Base-by-base conservation (phyloP, 257 asterid genomes). In the Solanum rostratum region DNA sequence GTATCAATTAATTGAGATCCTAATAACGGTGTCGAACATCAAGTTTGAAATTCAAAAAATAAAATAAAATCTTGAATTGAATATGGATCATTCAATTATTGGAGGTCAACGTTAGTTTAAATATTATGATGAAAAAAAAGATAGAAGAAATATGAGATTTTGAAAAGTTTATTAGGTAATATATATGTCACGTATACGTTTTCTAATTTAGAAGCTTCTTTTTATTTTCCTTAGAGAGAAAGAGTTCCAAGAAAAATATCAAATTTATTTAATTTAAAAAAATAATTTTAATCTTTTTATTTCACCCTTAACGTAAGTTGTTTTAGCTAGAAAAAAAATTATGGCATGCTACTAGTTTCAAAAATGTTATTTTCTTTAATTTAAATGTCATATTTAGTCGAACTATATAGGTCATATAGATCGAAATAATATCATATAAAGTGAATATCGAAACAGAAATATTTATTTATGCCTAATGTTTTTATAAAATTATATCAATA, bases 1-100 rank as follows among this genome's bases (percentile, higher is more conserved):
- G n/a, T n/a, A n/a, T 13, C 6, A 5, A 24, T 13, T 63, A 29
- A 0, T 63, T 4, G 6, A 12, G 1, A 2, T 60, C 14, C 0
- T 60, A 60, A 60, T 60, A n/a, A 2, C 0, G 0, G 2, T 60
- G 2, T 22, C 37, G 12, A 4, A 60, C 0, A 59, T 4, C 7
- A 0, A n/a, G 0, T 10, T 1, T 10, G 6, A 24, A 22, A 59
- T 10, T 0, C 3, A 0, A 59, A 9, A 60, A 24, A 57, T 19
- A 57, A 20, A 62, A 24, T 11, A 57, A 8, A 11, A 20, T 14
- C 43, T n/a, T 20, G 1, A 71, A 73, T 45, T 73, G 12, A 71
- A 10, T 73, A 45, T n/a, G n/a, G 33, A 73, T 39, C 80, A 73
- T 22, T 73, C 39, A 73, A 73, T 73, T 45, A n/a, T 1, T 22